These are phyloP conservation scores for Ulvella scutata DNA, from an alignment of 139 green algal species.

Conservation along the genomic window DNA sequence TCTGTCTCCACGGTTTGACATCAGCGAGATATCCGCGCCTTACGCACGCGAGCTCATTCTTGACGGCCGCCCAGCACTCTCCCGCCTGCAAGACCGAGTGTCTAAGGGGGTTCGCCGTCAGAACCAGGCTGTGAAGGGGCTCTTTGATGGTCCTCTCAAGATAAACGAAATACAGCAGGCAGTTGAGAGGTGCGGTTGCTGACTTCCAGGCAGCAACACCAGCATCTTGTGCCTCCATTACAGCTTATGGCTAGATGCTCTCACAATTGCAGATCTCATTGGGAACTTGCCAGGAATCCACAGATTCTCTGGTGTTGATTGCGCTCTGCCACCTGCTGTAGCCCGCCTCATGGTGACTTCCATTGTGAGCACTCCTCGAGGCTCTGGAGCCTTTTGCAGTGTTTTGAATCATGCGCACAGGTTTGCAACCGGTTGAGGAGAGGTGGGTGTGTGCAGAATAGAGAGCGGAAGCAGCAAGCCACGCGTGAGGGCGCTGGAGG, in stretches of 20 bases:
- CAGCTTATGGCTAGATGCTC: no score
- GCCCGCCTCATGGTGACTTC: no score
- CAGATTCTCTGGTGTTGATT: no score
- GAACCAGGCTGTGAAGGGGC: neutral
- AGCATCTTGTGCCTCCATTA: neutral
- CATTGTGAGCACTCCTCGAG: no score
- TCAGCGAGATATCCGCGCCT: conserved; percentile 86
- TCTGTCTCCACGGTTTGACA: conserved; percentile 92
- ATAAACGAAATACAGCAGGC: conserved; percentile 37
- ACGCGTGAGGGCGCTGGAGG: conserved; percentile 82
- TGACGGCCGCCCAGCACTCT: conserved; percentile 30
- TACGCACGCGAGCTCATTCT: conserved; percentile 84
- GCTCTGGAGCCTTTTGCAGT: no score
- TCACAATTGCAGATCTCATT: no score
- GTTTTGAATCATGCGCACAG: no score
- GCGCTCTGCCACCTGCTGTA: no score
- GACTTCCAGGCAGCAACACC: neutral
- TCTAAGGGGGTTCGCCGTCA: neutral
- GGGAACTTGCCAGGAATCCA: no score
- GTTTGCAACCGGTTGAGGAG: neutral
- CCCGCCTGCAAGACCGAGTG: conserved; percentile 15
- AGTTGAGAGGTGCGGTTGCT: conserved; percentile 28
- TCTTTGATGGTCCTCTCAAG: conserved; percentile 29
- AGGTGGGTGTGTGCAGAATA: conserved; percentile 19
- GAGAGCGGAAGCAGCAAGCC: conserved; percentile 93